Conservation (phyloP, 2,329 filamentous ascomycete genomes). For the Bipolaris victoriae region DNA sequence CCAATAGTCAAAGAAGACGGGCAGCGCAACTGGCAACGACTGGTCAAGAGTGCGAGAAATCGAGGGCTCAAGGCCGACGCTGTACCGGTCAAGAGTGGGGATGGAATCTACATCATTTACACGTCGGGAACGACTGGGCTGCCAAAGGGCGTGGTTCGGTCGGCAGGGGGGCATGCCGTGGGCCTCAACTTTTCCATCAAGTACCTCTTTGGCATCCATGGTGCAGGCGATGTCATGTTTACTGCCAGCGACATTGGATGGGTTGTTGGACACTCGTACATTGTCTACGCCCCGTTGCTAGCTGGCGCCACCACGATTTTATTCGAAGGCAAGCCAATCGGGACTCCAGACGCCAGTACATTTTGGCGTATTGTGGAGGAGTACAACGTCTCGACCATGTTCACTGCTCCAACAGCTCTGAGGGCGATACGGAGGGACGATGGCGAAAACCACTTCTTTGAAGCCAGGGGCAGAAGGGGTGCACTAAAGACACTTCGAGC, state of each 20-base stretch:
- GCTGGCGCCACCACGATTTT: slow-evolving; percentile 84
- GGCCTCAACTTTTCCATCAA: slow-evolving; percentile 81
- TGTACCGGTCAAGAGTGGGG: slow-evolving; percentile 77
- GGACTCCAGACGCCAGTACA: slow-evolving; percentile 82
- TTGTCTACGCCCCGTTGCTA: slow-evolving; percentile 85
- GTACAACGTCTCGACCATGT: slow-evolving; percentile 78
- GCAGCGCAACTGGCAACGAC: slow-evolving; percentile 78
- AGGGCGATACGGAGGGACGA: slow-evolving; percentile 88
- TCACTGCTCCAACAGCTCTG: slow-evolving; percentile 86
- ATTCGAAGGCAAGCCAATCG: slow-evolving; percentile 93
- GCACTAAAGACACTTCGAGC: slow-evolving; percentile 75
- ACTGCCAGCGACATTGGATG: slow-evolving; percentile 88
- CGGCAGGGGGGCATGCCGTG: slow-evolving; percentile 86
- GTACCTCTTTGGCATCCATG: slow-evolving; percentile 81
- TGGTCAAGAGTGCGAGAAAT: slow-evolving; percentile 72
- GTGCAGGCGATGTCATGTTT: slow-evolving; percentile 82
- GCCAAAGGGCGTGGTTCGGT: slow-evolving; percentile 82
- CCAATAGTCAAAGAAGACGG: slow-evolving; percentile 69
- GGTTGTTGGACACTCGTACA: slow-evolving; percentile 79
- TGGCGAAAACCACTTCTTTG: slow-evolving; percentile 71
- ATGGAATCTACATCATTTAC: slow-evolving; percentile 89
- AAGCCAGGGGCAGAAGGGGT: slow-evolving; percentile 67
- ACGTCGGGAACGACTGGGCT: slow-evolving; percentile 82
- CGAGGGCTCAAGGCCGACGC: slow-evolving; percentile 73
- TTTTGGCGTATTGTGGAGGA: slow-evolving; percentile 89